Conservation (phyloP, 2,329 filamentous ascomycete species). For the Ciborinia camelliae region DNA sequence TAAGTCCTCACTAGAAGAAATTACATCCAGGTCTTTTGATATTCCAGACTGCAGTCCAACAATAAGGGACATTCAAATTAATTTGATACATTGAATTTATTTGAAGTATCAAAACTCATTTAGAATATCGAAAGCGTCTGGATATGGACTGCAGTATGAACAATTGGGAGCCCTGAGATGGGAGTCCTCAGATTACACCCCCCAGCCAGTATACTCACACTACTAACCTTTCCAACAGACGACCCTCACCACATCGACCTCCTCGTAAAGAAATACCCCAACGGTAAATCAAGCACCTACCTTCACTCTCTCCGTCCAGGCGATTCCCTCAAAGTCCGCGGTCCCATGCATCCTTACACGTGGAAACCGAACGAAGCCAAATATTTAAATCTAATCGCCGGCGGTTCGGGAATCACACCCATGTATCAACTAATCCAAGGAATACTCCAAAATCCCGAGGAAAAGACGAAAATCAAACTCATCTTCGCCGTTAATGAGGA, state of each 20-base stretch:
- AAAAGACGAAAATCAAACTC: slow-evolving; percentile 60
- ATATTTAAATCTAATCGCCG: slow-evolving; percentile 63
- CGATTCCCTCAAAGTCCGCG: slow-evolving; percentile 56
- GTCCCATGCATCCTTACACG: slow-evolving; percentile 50
- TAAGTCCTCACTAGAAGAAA: not conserved
- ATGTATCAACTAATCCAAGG: slow-evolving; percentile 62
- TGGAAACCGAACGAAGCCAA: slow-evolving; percentile 49
- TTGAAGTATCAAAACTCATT: too few species aligned
- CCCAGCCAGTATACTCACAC: not conserved
- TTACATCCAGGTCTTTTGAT: too few species aligned
- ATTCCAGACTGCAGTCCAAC: too few species aligned
- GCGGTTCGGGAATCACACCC: slow-evolving; percentile 68
- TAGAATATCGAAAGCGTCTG: too few species aligned
- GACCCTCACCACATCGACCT: slow-evolving; percentile 59
- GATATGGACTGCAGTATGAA: not conserved
- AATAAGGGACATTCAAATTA: too few species aligned
- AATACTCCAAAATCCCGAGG: slow-evolving; percentile 58
- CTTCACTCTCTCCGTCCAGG: slow-evolving; percentile 64
- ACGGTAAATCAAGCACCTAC: slow-evolving; percentile 60
- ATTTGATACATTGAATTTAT: too few species aligned
- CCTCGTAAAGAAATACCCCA: slow-evolving; percentile 65
- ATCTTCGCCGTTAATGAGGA: slow-evolving; percentile 66
- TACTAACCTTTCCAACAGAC: slow-evolving; percentile 39
- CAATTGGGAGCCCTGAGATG: too few species aligned
- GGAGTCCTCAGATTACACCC: too few species aligned